Conservation (phyloP, 1,284 basidiomycete species). For the Irpex rosettiformis region DNA sequence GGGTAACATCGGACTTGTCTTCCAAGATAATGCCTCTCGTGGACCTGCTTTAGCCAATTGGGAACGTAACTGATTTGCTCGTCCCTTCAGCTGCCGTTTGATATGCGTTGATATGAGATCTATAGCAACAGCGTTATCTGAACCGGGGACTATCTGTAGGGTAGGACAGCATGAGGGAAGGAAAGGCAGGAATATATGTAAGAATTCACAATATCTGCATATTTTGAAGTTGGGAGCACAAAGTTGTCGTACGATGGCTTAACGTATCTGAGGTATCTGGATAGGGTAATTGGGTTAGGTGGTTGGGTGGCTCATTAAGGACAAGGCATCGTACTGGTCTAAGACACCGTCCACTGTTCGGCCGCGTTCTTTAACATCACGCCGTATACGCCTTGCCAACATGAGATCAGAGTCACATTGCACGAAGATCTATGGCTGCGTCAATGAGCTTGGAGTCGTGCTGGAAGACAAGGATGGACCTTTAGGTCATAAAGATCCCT, state of each 20-base stretch:
- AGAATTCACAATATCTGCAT: conserved; percentile 80
- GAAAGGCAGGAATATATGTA: not conserved
- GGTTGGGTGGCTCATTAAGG: conserved; percentile 6
- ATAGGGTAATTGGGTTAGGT: conserved; percentile 9
- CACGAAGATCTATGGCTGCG: conserved; percentile 61
- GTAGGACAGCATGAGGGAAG: not conserved
- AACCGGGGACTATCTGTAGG: conserved; percentile 84
- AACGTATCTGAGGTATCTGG: conserved; percentile 85
- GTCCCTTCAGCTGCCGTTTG: conserved; percentile 77
- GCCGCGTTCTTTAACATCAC: conserved; percentile 88
- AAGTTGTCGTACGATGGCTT: conserved; percentile 95
- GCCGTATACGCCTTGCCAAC: conserved; percentile 88
- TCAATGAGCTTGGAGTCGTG: conserved; percentile 1
- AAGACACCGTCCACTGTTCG: conserved; percentile 84
- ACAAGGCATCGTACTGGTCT: conserved; percentile 62
- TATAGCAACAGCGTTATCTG: conserved; percentile 86
- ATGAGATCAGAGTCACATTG: conserved; percentile 96
- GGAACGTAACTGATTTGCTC: conserved; percentile 71
- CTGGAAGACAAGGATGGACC: conserved; percentile 37
- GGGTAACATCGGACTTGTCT: conserved; percentile 8
- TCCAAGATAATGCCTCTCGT: conserved; percentile 11
- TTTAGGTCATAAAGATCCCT: conserved; percentile 90
- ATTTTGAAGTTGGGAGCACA: conserved; percentile 83
- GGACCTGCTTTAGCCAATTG: conserved; percentile 51
- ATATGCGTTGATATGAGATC: conserved; percentile 93